Conservation (phyloP, 768 basidiomycete genomes). For the Fomitopsis pulvina region DNA sequence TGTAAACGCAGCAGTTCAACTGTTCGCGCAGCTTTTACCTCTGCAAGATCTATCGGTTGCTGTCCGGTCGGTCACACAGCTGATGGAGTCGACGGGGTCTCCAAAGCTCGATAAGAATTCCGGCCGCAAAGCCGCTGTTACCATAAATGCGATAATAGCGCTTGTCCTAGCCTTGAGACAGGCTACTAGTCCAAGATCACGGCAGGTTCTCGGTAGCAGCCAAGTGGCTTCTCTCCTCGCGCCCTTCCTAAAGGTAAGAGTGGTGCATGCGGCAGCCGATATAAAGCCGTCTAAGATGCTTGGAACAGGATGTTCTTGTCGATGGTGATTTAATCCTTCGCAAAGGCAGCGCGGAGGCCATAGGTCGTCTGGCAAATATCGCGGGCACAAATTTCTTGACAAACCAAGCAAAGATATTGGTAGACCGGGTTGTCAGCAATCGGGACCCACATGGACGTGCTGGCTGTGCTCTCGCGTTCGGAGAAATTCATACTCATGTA, state of each 20-base stretch:
- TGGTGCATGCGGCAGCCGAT: neutral
- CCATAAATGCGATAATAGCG: slow-evolving; percentile 74
- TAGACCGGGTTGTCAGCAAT: slow-evolving; percentile 91
- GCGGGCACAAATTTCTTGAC: slow-evolving; percentile 82
- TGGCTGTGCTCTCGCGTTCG: slow-evolving; percentile 90
- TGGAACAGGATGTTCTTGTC: slow-evolving; percentile 61
- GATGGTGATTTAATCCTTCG: slow-evolving; percentile 77
- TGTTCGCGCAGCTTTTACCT: slow-evolving; percentile 77
- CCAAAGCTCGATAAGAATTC: slow-evolving; percentile 81
- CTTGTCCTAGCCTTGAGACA: slow-evolving; percentile 62
- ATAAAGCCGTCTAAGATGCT: slow-evolving; percentile 1
- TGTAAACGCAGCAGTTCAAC: slow-evolving; percentile 82
- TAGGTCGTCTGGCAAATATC: slow-evolving; percentile 81
- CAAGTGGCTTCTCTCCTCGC: slow-evolving; percentile 58
- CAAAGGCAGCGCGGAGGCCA: slow-evolving; percentile 75
- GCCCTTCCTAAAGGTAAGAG: slow-evolving; percentile 68
- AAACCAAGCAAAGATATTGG: slow-evolving; percentile 80
- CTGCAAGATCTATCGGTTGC: slow-evolving; percentile 63
- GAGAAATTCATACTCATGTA: slow-evolving; percentile 85
- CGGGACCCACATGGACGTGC: slow-evolving; percentile 89
- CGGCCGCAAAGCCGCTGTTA: slow-evolving; percentile 79
- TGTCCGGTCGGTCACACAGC: slow-evolving; percentile 45
- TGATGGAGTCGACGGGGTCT: slow-evolving; percentile 63
- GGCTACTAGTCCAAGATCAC: slow-evolving; percentile 43
- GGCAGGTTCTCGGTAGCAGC: slow-evolving; percentile 56